Evolutionary conservation across 345 rosid species (phyloP).

Genomic region (Jatropha curcas): DNA sequence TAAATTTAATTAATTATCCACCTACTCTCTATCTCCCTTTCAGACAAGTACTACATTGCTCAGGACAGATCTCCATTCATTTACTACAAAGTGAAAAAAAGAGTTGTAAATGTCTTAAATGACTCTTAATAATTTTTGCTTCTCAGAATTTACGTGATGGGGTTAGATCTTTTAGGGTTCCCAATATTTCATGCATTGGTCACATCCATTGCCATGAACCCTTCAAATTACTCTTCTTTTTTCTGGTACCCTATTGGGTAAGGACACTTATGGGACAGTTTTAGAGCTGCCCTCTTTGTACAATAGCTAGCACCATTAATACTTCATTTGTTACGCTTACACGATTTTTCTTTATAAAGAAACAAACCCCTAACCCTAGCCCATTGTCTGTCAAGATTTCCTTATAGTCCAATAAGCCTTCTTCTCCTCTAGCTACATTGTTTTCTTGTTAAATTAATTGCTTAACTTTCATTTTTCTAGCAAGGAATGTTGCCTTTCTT

Average conservation of each 20-base stretch:
- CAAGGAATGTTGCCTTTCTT: constrained; percentile 28
- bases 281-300: constrained; percentile 19
- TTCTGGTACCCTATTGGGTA: constrained; percentile 2
- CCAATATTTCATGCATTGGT: constrained; percentile 28
- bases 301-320: constrained; percentile 27
- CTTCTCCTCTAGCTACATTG: constrained; percentile 21
- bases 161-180: constrained; percentile 10
- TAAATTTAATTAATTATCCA: constrained; percentile 7
- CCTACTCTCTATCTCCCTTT: constrained; percentile 17
- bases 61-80: constrained; percentile 3
- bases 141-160: constrained; percentile 4
- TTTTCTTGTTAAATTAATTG: not conserved
- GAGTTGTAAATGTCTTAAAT: constrained; percentile 11
- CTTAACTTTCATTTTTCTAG: not conserved
- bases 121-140: not conserved
- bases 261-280: constrained; percentile 18
- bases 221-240: constrained; percentile 17
- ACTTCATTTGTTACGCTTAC: not conserved
- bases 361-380: constrained; percentile 15
- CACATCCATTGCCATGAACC: constrained; percentile 24
- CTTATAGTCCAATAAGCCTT: constrained; percentile 32
- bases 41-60: constrained; percentile 2
- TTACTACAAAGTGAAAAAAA: constrained; percentile 2
- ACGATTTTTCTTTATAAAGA: constrained; percentile 14
- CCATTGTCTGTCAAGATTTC: constrained; percentile 28